Base-by-base conservation (phyloP, 805 yeast species). In the Candida koratica region DNA sequence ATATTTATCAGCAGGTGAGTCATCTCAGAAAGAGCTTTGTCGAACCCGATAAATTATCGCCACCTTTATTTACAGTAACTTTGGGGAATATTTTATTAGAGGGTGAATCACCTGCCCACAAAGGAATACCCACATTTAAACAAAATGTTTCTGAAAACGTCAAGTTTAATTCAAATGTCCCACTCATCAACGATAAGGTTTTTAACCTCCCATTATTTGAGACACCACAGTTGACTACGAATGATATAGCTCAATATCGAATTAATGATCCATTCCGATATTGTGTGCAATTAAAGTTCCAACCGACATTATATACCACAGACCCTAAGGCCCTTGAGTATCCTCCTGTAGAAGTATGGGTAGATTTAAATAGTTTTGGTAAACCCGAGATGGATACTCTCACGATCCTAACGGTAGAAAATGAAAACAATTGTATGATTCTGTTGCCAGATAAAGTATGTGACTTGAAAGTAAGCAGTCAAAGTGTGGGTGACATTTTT, bases 301-400 rank as follows among this genome's bases (percentile, higher is more conserved):
- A 5, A 67, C 77, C 25, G 56, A 59, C 47, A 41, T 48, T 41
- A 38, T 49, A 24, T 43, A 28, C 33, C 10, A 22, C 37, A 11
- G 39, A 32, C 5, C 29, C 35, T 11, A 34, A 56, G 36, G 48
- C 56, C 33, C 8, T 25, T 18, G 48, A 58, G 26, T 64, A 61
- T 30, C 81, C 83, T 3, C 77, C 81, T 1, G 53, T 78, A 5
- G 83, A 77, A 46, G 57, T 78, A 30, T 76, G 81, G 79, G 55
- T 70, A 23, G 73, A 67, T 32, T 52, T 73, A 32, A 60, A 53
- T 37, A 60, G 60, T 11, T 37, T 41, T n/a, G 58, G 58, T 9
- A 51, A 43, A 25, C 67, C 67, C 1, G 69, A 60, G 23, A 42
- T 64, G 22, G 68, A 60, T 17, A 53, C 67, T 9, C 45, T 75